Percentiles rank a stretch among this genome's conserved stretches.
phyloP scores from a whole-genome alignment of 345 rosid genomes.

The Lenwebbia sp. region DNA sequence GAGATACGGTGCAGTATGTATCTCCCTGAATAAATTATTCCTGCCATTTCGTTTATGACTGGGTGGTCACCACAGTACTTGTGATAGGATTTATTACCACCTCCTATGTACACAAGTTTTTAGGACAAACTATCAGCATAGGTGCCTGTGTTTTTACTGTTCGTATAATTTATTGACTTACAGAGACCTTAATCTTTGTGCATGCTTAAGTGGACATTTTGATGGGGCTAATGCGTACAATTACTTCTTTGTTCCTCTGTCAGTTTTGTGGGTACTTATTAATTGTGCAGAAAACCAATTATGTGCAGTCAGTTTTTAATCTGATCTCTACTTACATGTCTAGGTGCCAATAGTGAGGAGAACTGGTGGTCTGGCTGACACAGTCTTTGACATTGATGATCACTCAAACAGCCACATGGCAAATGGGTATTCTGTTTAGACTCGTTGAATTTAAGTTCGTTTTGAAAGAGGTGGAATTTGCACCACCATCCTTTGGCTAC shows the following conservation, averaged over 20 bases:
- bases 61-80: neutral
- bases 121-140: neutral
- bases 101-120: neutral
- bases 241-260: neutral
- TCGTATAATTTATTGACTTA: neutral
- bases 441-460: neutral
- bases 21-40: neutral
- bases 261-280: neutral
- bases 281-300: neutral
- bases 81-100: neutral
- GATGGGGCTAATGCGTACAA: neutral
- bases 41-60: neutral
- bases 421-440: conserved; percentile 30
- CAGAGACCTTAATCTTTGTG: neutral
- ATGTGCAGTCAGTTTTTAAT: neutral
- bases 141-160: neutral
- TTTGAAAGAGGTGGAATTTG: neutral
- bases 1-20: conserved; percentile 50
- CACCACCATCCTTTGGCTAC: neutral
- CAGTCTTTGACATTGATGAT: conserved; percentile 44
- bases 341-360: conserved; percentile 51
- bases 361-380: conserved; percentile 60
- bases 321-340: neutral
- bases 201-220: neutral
- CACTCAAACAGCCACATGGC: conserved; percentile 23